phyloP scores from a whole-genome alignment of 75 land plant species.

The Isoetes taiwanensis region DNA sequence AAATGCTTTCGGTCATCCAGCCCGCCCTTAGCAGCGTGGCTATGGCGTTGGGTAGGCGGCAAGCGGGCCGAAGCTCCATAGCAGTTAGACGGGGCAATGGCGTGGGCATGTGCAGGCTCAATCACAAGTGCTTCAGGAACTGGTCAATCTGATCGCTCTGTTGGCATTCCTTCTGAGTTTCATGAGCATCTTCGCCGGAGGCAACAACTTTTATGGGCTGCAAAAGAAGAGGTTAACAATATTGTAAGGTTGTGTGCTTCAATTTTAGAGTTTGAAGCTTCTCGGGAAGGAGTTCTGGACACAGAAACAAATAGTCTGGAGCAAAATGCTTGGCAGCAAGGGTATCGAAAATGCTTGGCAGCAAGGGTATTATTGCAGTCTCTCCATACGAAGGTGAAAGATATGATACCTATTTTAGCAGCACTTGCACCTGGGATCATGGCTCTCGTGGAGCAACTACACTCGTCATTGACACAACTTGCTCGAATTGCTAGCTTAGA shows the following conservation, averaged over 20 bases:
- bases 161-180: conserved; percentile 79
- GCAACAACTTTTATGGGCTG: conserved; percentile 46
- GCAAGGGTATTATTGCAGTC: conserved; percentile 65
- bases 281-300: conserved; percentile 66
- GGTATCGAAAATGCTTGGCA: conserved; percentile 73
- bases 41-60: too few species aligned
- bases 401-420: conserved; percentile 37
- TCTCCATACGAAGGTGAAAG: conserved; percentile 39
- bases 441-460: conserved; percentile 42
- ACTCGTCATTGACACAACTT: conserved; percentile 51
- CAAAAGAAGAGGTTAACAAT: conserved; percentile 50
- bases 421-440: conserved; percentile 46
- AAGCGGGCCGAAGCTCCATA: too few species aligned
- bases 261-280: conserved; percentile 74
- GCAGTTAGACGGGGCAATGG: conserved; percentile 95
- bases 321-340: too few species aligned
- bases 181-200: conserved; percentile 68
- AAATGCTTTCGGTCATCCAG: too few species aligned
- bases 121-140: conserved; percentile 13
- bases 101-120: conserved; percentile 90
- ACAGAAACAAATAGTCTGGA: conserved; percentile 23
- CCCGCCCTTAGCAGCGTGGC: too few species aligned
- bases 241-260: conserved; percentile 58
- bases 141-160: conserved; percentile 21
- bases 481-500: conserved; percentile 74